Evolutionary conservation across 306 rosid species (phyloP).

Genomic region (Vachellia collinsii): DNA sequence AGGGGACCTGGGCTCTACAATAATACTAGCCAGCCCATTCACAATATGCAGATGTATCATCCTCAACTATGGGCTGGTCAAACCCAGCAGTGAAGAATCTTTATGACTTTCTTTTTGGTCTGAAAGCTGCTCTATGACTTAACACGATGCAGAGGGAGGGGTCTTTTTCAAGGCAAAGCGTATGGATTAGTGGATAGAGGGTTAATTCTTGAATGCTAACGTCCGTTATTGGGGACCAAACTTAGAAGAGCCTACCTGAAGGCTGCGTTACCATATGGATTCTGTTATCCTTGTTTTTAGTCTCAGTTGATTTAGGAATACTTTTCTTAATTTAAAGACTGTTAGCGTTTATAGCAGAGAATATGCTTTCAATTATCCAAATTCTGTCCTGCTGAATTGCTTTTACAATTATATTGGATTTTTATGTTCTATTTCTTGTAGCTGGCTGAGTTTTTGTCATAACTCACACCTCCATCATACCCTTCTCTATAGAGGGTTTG

Average conservation of each 20-base stretch:
- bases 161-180: conserved; percentile 38
- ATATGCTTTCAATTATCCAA: conserved; percentile 47
- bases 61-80: conserved; percentile 77
- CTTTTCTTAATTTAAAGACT: conserved; percentile 31
- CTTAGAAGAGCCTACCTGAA: conserved; percentile 47
- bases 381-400: conserved; percentile 44
- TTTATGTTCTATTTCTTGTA: background rate
- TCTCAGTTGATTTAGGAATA: conserved; percentile 33
- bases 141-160: conserved; percentile 45
- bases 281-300: background rate
- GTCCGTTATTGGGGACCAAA: conserved; percentile 39
- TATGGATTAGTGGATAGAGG: conserved; percentile 47
- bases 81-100: conserved; percentile 69
- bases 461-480: no score
- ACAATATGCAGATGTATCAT: conserved; percentile 70
- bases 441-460: background rate
- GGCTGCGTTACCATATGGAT: conserved; percentile 22
- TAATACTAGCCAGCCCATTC: conserved; percentile 62
- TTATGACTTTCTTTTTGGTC: background rate
- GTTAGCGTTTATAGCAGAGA: conserved; percentile 49
- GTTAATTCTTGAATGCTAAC: conserved; percentile 55
- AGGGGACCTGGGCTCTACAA: conserved; percentile 64
- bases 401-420: background rate
- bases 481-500: background rate
- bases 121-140: conserved; percentile 15